A percentile compares a stretch with the other conserved stretches of the same genome.
These are phyloP conservation scores for Ambispora gerdemannii DNA, from an alignment of 192 early-diverging fungal genomes.

Conservation along the genomic window DNA sequence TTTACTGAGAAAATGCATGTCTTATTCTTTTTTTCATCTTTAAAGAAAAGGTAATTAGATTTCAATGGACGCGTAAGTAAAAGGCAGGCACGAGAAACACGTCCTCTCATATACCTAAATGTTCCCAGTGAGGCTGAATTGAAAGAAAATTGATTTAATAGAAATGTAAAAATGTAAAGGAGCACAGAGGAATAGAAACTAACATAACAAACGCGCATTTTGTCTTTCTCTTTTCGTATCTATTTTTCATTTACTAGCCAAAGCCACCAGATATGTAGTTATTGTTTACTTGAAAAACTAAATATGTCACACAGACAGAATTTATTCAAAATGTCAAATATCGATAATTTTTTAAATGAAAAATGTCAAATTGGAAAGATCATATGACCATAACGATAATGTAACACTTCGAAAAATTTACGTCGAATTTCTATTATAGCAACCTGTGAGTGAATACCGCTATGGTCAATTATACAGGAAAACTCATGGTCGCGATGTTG, in stretches of 20 bases:
- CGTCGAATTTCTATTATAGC: constrained; percentile 13
- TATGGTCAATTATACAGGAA: constrained; percentile 6
- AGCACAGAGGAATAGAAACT: not conserved
- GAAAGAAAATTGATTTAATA: not conserved
- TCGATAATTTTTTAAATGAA: no score
- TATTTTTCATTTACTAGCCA: no score
- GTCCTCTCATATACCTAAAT: not conserved
- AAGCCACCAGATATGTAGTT: no score
- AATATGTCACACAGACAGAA: no score
- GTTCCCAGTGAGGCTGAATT: not conserved
- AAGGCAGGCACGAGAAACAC: not conserved
- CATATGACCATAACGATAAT: no score
- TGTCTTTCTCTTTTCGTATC: no score
- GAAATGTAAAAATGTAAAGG: not conserved
- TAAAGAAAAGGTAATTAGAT: not conserved
- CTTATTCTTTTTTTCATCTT: constrained; percentile 45
- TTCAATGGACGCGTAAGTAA: not conserved
- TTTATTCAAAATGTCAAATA: no score
- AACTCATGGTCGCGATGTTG: not conserved
- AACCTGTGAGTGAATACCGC: constrained; percentile 16
- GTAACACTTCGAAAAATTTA: not conserved
- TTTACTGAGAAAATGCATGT: constrained; percentile 81
- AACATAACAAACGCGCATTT: not conserved
- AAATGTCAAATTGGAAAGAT: no score
- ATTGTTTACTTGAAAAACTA: no score